phyloP scores from a whole-genome alignment of 441 rosid species.

The Melastoma candidum region DNA sequence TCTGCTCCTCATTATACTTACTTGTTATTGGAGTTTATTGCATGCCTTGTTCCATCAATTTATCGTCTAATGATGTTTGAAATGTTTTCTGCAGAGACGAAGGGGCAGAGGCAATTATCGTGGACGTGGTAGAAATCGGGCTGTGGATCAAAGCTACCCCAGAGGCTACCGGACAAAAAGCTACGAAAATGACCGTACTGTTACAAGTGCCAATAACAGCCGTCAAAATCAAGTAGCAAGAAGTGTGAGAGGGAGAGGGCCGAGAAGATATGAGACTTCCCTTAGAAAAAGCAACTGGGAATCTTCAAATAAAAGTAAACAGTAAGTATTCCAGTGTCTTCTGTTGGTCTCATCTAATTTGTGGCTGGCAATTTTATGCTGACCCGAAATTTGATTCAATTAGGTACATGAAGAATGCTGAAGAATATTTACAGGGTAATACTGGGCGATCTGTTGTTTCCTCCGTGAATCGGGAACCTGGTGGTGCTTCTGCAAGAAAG shows the following conservation, averaged over 20 bases:
- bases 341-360: no score
- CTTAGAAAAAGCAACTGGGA: constrained; percentile 41
- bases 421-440: constrained; percentile 28
- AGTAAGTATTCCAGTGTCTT: constrained; percentile 25
- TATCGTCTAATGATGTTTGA: no score
- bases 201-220: constrained; percentile 14
- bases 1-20: constrained; percentile 5
- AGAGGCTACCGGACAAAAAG: constrained; percentile 44
- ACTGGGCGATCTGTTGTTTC: constrained; percentile 33
- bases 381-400: constrained; percentile 14
- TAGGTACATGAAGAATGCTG: constrained; percentile 42
- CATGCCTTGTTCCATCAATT: no score
- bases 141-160: constrained; percentile 39
- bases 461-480: constrained; percentile 34
- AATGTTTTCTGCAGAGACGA: constrained; percentile 38
- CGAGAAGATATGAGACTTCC: constrained; percentile 55
- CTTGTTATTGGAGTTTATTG: no score
- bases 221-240: constrained; percentile 46
- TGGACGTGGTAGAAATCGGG: constrained; percentile 50
- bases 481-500: constrained; percentile 34
- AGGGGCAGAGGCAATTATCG: constrained; percentile 50
- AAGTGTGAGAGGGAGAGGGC: constrained; percentile 74
- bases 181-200: constrained; percentile 13
- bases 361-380: constrained; percentile 2
- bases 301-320: constrained; percentile 38